phyloP scores from a whole-genome alignment of 2,329 filamentous ascomycete species.

The Aspergillus sp. region DNA sequence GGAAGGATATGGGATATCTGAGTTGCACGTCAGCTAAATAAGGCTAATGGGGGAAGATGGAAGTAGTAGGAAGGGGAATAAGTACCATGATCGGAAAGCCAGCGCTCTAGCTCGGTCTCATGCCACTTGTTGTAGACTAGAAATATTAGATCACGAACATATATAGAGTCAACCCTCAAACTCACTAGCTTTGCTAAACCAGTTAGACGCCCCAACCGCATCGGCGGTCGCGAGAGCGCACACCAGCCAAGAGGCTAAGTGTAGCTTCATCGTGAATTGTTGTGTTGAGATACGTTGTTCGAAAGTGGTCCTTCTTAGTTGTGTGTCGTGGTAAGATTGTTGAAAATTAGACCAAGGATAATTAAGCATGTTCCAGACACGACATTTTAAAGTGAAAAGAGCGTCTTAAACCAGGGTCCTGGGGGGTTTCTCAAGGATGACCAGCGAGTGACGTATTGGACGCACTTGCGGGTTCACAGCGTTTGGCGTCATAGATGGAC shows the following conservation, averaged over 20 bases:
- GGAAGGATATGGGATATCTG: slow-evolving; percentile 81
- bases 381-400: background rate
- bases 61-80: no score
- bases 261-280: slow-evolving; percentile 71
- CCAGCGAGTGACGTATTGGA: slow-evolving; percentile 39
- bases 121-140: slow-evolving; percentile 98
- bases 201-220: slow-evolving; percentile 72
- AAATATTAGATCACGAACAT: background rate
- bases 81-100: slow-evolving; percentile 81
- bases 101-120: slow-evolving; percentile 94
- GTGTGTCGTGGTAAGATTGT: background rate
- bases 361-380: background rate
- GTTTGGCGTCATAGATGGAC: slow-evolving; percentile 27
- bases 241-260: slow-evolving; percentile 69
- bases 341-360: background rate
- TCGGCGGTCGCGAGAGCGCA: slow-evolving; percentile 71
- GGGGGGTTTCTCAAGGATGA: slow-evolving; percentile 28
- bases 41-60: background rate
- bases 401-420: slow-evolving; percentile 8
- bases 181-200: slow-evolving; percentile 86
- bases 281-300: background rate
- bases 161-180: slow-evolving; percentile 20
- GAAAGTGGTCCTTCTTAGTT: background rate
- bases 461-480: slow-evolving; percentile 7
- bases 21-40: slow-evolving; percentile 21